A percentile compares a stretch with the other conserved stretches of the same genome.
Evolutionary conservation across 331 rosid genomes (phyloP).

Genomic region (Dryas integrifolia): DNA sequence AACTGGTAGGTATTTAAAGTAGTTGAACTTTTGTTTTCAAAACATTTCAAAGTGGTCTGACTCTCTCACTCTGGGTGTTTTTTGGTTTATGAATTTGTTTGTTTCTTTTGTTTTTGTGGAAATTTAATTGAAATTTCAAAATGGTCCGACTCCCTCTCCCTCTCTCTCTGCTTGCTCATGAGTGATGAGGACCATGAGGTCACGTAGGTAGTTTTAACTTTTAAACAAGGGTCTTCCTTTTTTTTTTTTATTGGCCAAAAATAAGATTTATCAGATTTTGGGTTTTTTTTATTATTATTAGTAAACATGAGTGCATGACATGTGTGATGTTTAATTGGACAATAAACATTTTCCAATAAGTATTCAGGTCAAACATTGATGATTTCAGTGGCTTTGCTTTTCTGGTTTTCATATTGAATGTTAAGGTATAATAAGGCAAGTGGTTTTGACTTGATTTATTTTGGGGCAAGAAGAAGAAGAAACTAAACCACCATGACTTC

Average conservation of each 20-base stretch:
- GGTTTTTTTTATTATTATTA: neutral
- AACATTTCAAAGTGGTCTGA: conserved; percentile 14
- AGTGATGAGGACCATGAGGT: neutral
- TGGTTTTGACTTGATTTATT: conserved; percentile 18
- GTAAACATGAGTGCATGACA: too few relatives aligned
- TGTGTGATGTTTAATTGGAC: neutral
- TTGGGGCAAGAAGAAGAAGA: neutral
- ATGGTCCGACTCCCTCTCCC: neutral
- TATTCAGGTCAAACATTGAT: conserved; percentile 1
- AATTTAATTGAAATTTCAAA: neutral
- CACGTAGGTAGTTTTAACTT: neutral
- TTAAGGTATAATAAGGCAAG: neutral
- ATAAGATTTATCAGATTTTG: neutral
- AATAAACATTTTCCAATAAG: neutral
- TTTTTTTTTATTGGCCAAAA: neutral
- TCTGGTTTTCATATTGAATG: conserved; percentile 9
- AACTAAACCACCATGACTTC: conserved; percentile 8
- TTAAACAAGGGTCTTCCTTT: too few relatives aligned
- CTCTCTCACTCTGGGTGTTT: neutral
- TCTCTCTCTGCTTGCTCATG: neutral
- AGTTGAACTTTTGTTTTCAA: neutral
- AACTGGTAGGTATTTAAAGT: conserved; percentile 1
- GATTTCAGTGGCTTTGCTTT: neutral
- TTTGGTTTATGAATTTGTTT: conserved; percentile 5
- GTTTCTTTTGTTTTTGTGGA: neutral